These are phyloP conservation scores for Diophrys appendiculata DNA, from an alignment of 73 alveolate genomes.

Conservation along the genomic window DNA sequence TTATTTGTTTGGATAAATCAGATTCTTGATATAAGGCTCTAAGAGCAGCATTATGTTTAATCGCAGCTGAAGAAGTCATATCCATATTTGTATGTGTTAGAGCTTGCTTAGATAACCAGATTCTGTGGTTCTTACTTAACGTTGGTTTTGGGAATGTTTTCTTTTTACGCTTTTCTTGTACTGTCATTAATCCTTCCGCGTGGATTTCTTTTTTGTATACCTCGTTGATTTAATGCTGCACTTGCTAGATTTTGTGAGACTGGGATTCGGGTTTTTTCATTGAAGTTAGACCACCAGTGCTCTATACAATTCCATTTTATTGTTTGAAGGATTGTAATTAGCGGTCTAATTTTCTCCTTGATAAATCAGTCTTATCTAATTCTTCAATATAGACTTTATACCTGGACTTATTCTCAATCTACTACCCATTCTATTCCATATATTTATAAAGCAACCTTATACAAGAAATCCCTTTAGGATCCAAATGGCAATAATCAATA, in stretches of 20 bases:
- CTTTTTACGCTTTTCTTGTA: neutral
- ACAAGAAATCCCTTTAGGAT: neutral
- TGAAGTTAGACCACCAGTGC: no score
- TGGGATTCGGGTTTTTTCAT: no score
- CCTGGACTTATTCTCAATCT: neutral
- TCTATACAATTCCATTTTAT: neutral
- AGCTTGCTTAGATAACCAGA: constrained; percentile 1
- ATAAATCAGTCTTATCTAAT: neutral
- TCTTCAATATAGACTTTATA: neutral
- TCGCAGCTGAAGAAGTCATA: neutral
- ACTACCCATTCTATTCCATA: neutral
- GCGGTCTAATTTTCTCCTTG: neutral
- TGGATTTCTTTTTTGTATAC: neutral
- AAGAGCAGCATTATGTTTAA: neutral
- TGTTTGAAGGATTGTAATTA: neutral
- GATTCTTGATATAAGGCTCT: neutral
- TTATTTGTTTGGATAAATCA: no score
- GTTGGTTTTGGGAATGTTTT: neutral
- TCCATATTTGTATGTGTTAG: neutral
- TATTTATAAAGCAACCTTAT: neutral
- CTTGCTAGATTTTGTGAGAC: neutral
- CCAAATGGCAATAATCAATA: neutral
- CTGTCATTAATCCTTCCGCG: neutral
- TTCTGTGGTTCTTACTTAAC: no score
- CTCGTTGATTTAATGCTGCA: neutral